Base-by-base conservation (phyloP, 1,139 yeast genomes). In the Suhomyces maxii region DNA sequence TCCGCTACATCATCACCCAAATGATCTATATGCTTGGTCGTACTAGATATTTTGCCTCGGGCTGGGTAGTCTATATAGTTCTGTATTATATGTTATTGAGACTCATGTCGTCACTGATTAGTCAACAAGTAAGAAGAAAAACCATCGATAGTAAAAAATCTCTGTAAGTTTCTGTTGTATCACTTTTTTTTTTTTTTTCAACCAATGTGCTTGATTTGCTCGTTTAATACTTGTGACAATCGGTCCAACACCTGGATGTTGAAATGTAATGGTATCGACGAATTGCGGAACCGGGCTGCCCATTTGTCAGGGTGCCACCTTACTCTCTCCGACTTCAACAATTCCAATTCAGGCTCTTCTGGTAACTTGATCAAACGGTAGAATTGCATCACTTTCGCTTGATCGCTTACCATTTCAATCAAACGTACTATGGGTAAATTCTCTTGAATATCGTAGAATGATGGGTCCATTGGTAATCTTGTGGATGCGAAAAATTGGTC, bases 271-370 rank as follows among this genome's bases (percentile, higher is more conserved):
- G 39, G 40, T 8, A 34, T 10, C 13, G 33, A 36, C 8, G 42
- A 39, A 25, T 42, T 40, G 12, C 48, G 42, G 36, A 61, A 48
- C 41, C 55, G 53, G 6, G 60, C 59, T 8, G 62, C 56, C 79
- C 79, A 73, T 55, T 74, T 77, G 58, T 84, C 90, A 1, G 90
- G 90, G 58, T 84, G 90, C 89, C 89, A 84, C 50, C 79, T 65
- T 4, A 83, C 60, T 49, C 89, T 57, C 55, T 84, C 89, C 31
- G 53, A 56, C 47, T 74, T 79, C 7, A 82, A 48, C 5, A 77
- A 54, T 2, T 62, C 68, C 10, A 51, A 25, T 14, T 61, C 45
- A 6, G 51, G 45, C 26, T 55, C 60, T 8, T 48, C 39, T 7
- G 48, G 51, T 4, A 45, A 37, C 7, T 48, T 39, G 10, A 71